These are phyloP conservation scores for Aphanocladium album DNA, from an alignment of 2,329 filamentous ascomycete species.

Conservation along the genomic window DNA sequence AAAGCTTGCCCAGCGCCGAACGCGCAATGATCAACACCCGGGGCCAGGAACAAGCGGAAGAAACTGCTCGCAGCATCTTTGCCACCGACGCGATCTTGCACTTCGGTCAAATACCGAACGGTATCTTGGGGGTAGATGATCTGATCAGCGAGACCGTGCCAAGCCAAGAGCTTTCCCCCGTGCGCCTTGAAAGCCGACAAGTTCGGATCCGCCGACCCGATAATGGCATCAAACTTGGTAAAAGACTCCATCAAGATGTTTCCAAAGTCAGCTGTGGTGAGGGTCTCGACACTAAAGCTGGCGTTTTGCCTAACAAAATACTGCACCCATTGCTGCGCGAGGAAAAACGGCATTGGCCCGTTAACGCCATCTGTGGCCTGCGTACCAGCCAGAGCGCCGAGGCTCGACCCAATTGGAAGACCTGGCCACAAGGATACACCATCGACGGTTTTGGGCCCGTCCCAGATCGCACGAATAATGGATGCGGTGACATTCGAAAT, in stretches of 20 bases:
- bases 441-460: background rate
- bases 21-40: conserved; percentile 46
- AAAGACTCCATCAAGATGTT: conserved; percentile 18
- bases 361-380: background rate
- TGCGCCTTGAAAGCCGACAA: conserved; percentile 24
- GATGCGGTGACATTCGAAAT: background rate
- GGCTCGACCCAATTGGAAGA: background rate
- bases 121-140: conserved; percentile 28
- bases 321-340: conserved; percentile 19
- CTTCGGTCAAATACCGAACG: conserved; percentile 28
- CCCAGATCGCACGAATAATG: background rate
- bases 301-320: conserved; percentile 25
- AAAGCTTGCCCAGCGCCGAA: background rate
- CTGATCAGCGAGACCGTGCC: conserved; percentile 37
- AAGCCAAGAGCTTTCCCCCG: conserved; percentile 38
- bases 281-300: conserved; percentile 19
- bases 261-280: background rate
- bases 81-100: conserved; percentile 30
- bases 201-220: conserved; percentile 25
- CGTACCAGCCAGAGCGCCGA: background rate
- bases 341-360: conserved; percentile 10
- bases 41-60: conserved; percentile 46
- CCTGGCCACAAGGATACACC: background rate
- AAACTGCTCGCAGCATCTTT: conserved; percentile 36
- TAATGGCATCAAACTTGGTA: conserved; percentile 18